Conservation (phyloP, 192 early-diverging fungal genomes). For the Backusella mclennaniae region DNA sequence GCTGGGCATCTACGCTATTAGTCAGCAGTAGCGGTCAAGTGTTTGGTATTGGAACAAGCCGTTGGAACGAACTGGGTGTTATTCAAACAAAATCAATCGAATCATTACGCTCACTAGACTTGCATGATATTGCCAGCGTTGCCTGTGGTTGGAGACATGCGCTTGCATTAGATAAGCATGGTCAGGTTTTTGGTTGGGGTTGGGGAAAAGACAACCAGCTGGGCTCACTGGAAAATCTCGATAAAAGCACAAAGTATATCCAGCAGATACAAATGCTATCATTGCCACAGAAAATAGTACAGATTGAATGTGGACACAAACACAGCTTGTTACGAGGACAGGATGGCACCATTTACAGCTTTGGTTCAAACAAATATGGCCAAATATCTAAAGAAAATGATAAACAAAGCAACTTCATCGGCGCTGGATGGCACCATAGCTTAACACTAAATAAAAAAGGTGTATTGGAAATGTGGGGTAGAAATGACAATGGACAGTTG, state of each 20-base stretch:
- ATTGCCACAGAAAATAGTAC: constrained; percentile 33
- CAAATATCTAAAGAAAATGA: constrained; percentile 43
- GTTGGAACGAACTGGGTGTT: constrained; percentile 52
- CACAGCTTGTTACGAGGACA: constrained; percentile 54
- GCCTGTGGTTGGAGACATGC: constrained; percentile 68
- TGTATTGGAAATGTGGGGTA: constrained; percentile 63
- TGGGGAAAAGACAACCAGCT: constrained; percentile 60
- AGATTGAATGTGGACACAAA: constrained; percentile 62
- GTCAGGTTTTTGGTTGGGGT: constrained; percentile 50
- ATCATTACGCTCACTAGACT: constrained; percentile 6
- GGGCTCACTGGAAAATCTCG: constrained; percentile 11
- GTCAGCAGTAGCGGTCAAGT: constrained; percentile 25
- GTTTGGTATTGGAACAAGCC: constrained; percentile 54
- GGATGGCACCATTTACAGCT: constrained; percentile 35
- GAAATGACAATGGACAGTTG: constrained; percentile 71
- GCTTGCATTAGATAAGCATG: constrained; percentile 46
- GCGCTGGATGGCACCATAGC: constrained; percentile 63
- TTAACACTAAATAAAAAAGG: constrained; percentile 30
- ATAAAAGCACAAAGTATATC: constrained; percentile 23
- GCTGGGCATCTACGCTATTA: constrained; percentile 60
- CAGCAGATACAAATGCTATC: background rate
- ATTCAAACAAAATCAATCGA: constrained; percentile 22
- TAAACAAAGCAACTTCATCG: constrained; percentile 28
- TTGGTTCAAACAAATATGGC: constrained; percentile 64
- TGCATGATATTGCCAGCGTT: constrained; percentile 42